Evolutionary conservation across 1,284 basidiomycete genomes (phyloP).

Genomic region (Stereum hirsutum): DNA sequence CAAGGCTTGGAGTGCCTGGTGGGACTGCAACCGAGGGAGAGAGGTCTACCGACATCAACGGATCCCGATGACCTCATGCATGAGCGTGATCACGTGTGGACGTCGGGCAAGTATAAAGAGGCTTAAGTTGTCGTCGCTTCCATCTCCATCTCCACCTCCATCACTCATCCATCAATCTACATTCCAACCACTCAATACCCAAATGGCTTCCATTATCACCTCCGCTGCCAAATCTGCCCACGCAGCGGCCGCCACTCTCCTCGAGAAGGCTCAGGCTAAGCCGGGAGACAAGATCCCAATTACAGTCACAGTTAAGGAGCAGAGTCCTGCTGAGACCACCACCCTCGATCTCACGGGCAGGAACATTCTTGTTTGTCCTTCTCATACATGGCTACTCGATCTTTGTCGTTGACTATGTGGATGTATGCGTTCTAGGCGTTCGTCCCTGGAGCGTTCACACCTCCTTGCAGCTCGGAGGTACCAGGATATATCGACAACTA

Average conservation of each 20-base stretch:
- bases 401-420: background rate
- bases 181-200: too few relatives aligned
- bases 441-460: slow-evolving; percentile 57
- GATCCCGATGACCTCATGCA: too few relatives aligned
- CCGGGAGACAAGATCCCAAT: slow-evolving; percentile 30
- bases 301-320: slow-evolving; percentile 47
- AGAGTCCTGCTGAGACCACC: slow-evolving; percentile 36
- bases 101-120: too few relatives aligned
- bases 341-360: slow-evolving; percentile 52
- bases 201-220: too few relatives aligned
- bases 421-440: slow-evolving; percentile 24
- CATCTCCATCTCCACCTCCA: too few relatives aligned
- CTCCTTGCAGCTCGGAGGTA: slow-evolving; percentile 41
- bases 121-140: too few relatives aligned
- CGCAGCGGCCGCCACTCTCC: slow-evolving; percentile 38
- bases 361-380: slow-evolving; percentile 55
- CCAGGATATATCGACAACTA: slow-evolving; percentile 57
- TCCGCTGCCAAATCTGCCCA: too few relatives aligned
- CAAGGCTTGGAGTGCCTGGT: too few relatives aligned
- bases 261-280: slow-evolving; percentile 37
- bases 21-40: too few relatives aligned
- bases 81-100: too few relatives aligned
- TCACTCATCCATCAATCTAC: too few relatives aligned
- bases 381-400: background rate
- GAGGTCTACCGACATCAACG: too few relatives aligned